Evolutionary conservation across 202 grass and related monocot genomes (phyloP), one percentile per base, ranked within the genome.

Genomic region (Eragrostis tef): DNA sequence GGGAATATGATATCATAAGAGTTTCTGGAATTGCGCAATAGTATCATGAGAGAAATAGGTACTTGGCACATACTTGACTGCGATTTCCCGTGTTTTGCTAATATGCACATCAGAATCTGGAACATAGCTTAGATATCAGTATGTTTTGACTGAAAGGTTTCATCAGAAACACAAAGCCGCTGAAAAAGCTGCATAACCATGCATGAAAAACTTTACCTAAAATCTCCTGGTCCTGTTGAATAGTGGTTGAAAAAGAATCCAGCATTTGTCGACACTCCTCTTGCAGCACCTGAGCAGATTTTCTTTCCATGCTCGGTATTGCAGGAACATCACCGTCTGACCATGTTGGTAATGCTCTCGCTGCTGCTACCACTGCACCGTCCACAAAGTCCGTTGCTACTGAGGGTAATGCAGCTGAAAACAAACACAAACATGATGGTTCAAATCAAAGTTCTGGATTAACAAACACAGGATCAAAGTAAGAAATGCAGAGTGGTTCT

Each of bases 281-380:
- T 89, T 94, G 92, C 48, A 98, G 82, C 6, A 59, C 82, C 70
- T 88, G 86, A 49, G 87, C 88, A 27, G 82, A 72, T 79, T 91
- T 94, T 89, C 92, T 94, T 83, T 98, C 95, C 16, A 83, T 45
- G 19, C 92, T 94, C 15, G 92, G 95, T 64, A 94, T 80, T 49
- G 91, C 87, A 17, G 95, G 95, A 66, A 93, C 45, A 52, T 90
- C 95, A 57, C 86, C 88, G 4, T 98, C 90, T 36, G 92, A 98
- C 95, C 95, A 98, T 50, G 92, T 94, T 47, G 92, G 95, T 39
- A 98, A 70, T 42, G 90, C 87, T 29, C 90, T 90, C 24, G 92
- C 95, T 70, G 90, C 92, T 24, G 92, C 95, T 25, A 98, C 86
- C 11, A 94, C 90, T 66, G 90, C 90, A 74, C 95, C 95, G 47